Evolutionary conservation across 352 stramenopile species (phyloP).

Genomic region (Globisporangium sylvaticum): DNA sequence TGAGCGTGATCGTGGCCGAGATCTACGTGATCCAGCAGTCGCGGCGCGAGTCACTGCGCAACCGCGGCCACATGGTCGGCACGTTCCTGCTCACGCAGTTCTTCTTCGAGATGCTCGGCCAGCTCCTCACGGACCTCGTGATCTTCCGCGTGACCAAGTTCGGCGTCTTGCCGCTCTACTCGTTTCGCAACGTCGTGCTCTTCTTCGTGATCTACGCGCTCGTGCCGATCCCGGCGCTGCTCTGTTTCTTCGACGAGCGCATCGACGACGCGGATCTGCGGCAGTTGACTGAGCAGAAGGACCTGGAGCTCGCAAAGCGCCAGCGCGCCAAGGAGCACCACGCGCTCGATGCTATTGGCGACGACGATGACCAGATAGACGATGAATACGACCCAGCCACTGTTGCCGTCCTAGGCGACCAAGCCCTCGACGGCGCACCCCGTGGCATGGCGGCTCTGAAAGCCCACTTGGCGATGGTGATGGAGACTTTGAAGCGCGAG

Average conservation of each 20-base stretch:
- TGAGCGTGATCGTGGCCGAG: conserved; percentile 45
- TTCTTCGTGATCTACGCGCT: conserved; percentile 50
- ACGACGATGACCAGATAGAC: neutral
- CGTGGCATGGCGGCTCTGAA: neutral
- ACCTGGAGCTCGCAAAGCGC: conserved; percentile 5
- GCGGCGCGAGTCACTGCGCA: conserved; percentile 33
- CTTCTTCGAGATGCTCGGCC: conserved; percentile 37
- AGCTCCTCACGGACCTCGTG: conserved; percentile 38
- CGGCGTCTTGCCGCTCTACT: conserved; percentile 37
- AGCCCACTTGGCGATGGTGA: conserved; percentile 22
- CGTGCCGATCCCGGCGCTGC: conserved; percentile 30
- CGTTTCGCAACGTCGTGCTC: conserved; percentile 39
- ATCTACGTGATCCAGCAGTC: conserved; percentile 58
- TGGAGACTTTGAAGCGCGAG: conserved; percentile 24
- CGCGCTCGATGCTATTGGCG: neutral
- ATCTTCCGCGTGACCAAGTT: conserved; percentile 50
- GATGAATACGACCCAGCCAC: neutral
- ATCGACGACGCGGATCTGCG: conserved; percentile 14
- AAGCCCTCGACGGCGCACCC: neutral
- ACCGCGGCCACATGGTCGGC: conserved; percentile 33
- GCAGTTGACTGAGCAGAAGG: neutral
- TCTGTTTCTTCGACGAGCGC: conserved; percentile 38
- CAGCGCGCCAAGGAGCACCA: conserved; percentile 15
- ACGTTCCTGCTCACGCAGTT: conserved; percentile 54
- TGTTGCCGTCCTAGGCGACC: conserved; percentile 2